Evolutionary conservation across 495 filamentous ascomycete genomes (phyloP), one percentile per base, ranked within the genome.

Genomic region (Hypoxylon subgilvum): DNA sequence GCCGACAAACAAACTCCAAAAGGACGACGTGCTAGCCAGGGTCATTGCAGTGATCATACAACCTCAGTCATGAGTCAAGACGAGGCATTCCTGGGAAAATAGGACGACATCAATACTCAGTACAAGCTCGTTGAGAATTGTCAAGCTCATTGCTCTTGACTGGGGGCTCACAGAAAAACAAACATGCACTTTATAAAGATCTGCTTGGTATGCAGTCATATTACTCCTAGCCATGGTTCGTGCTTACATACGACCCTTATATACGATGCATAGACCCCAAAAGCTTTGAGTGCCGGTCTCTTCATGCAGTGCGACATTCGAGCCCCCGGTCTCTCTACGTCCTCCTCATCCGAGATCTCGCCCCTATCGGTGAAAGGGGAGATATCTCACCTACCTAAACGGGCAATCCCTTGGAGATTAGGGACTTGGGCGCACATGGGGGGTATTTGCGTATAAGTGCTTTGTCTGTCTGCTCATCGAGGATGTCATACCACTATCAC

Each of bases 341-440:
- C 23, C 39, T 12, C 36, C 59, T 21, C 21, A n/a, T 14, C 30
- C 30, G 39, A 57, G 52, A 57, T 63, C 60, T 44, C 17, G 38
- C 48, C 47, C 60, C 47, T 58, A 48, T 38, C 49, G 49, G 27
- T 50, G 54, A 58, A 64, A 39, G 40, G 61, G 50, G 42, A 50
- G 36, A 28, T 44, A 32, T 52, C 35, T 58, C 61, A 64, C 61
- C 61, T 64, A 57, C 61, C 61, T 53, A 64, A 64, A 64, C 22
- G 16, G 43, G 61, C 13, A 63, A 46, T 21, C 10, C 16, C 27
- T 45, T 16, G 44, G 61, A 52, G 39, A 57, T 53, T 52, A 31
- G 41, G 14, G 34, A 41, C 14, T 46, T 27, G 40, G 51, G 45
- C 46, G 52, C 43, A n/a, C 2, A 7, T 46, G 46, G 52, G 59